Conservation (phyloP, 2,329 filamentous ascomycete genomes). For the Aureobasidium sp. region DNA sequence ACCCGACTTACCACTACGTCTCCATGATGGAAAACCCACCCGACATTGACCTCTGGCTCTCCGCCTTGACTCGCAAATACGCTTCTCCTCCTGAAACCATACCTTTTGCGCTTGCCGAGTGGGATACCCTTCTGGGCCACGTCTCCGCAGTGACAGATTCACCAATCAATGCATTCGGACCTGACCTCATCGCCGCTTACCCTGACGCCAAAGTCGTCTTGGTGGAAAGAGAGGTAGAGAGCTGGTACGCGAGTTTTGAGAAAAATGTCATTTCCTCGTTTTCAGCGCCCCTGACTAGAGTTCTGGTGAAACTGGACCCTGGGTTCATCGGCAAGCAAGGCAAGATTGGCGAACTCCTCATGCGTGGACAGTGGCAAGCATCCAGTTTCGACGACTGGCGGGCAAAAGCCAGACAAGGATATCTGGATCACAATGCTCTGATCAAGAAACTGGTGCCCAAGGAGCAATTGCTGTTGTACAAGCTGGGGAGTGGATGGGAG, state of each 20-base stretch:
- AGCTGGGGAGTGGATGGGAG: slow-evolving; percentile 25
- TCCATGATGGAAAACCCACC: slow-evolving; percentile 20
- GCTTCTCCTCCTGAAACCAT: slow-evolving; percentile 6
- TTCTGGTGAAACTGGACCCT: not conserved
- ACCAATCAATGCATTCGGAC: slow-evolving; percentile 29
- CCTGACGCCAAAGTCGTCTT: slow-evolving; percentile 34
- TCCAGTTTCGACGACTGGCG: not conserved
- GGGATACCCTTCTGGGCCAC: slow-evolving; percentile 29
- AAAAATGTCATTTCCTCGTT: not conserved
- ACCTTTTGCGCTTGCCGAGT: slow-evolving; percentile 20
- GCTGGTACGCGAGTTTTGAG: slow-evolving; percentile 22
- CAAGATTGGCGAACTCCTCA: not conserved
- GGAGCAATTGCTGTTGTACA: slow-evolving; percentile 26
- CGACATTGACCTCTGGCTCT: slow-evolving; percentile 22
- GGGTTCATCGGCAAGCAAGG: not conserved
- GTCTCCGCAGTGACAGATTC: slow-evolving; percentile 29
- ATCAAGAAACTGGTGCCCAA: slow-evolving; percentile 21
- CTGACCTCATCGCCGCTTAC: slow-evolving; percentile 31
- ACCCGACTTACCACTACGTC: slow-evolving; percentile 21
- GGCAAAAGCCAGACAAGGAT: not conserved
- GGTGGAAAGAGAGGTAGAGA: slow-evolving; percentile 25
- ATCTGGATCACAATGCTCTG: slow-evolving; percentile 17
- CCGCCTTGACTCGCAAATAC: slow-evolving; percentile 22
- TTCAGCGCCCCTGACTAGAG: not conserved
- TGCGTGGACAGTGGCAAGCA: not conserved